A percentile compares a stretch with the other conserved stretches of the same genome.
Conservation (phyloP, 2,329 filamentous ascomycete genomes). For the Penicillium concentricum region DNA sequence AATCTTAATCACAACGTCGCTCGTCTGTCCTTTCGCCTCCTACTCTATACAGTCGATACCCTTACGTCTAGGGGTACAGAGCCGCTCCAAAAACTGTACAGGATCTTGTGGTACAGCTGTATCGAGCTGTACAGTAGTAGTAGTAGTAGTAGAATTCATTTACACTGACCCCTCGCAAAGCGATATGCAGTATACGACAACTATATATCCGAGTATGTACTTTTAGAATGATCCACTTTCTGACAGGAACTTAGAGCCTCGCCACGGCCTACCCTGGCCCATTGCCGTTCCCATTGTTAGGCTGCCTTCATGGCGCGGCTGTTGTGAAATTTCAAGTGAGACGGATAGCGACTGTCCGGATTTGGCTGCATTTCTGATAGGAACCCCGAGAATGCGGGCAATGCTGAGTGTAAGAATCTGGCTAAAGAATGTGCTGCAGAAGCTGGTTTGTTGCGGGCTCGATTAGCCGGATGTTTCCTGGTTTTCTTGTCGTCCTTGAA, state of each 20-base stretch:
- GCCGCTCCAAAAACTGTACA: too few relatives aligned
- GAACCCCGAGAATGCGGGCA: conserved; percentile 14
- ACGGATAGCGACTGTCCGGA: conserved; percentile 6
- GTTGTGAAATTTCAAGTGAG: too few relatives aligned
- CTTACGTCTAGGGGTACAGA: too few relatives aligned
- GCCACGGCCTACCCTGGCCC: conserved; percentile 14
- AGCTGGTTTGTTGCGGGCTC: conserved; percentile 3
- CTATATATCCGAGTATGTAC: conserved; percentile 9
- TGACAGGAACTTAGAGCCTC: conserved; percentile 18
- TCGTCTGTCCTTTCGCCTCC: too few relatives aligned
- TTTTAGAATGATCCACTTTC: conserved; percentile 5
- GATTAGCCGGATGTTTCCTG: neutral
- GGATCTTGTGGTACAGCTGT: too few relatives aligned
- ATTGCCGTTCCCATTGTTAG: neutral
- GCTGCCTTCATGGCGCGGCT: conserved; percentile 4
- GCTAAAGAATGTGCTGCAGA: conserved; percentile 12
- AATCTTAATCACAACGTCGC: too few relatives aligned
- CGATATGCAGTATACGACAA: conserved; percentile 13
- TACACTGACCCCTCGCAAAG: neutral
- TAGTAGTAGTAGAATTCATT: too few relatives aligned
- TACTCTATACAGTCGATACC: too few relatives aligned
- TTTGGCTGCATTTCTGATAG: conserved; percentile 16
- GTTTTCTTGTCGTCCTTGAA: conserved; percentile 1
- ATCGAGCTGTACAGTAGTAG: too few relatives aligned
- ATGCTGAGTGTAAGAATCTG: conserved; percentile 12